phyloP scores from a whole-genome alignment of 176 grass and related monocot species.

The Thalia dealbata region DNA sequence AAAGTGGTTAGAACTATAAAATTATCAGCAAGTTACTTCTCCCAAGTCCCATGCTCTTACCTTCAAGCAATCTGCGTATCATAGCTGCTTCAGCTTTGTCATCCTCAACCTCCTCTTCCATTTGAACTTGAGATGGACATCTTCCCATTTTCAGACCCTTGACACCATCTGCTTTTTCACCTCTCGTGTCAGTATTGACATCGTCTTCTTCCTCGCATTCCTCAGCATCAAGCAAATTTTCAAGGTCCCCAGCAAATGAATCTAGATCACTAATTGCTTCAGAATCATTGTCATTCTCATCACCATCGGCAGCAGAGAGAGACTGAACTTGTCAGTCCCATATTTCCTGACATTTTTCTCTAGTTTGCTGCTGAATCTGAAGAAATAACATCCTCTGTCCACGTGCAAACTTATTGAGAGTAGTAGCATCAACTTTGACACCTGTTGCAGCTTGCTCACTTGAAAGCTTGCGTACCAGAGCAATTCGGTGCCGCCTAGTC shows the following conservation, averaged over 20 bases:
- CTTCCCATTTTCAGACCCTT: constrained; percentile 90
- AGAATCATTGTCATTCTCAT: constrained; percentile 73
- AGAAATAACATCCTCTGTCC: constrained; percentile 95
- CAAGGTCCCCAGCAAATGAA: constrained; percentile 96
- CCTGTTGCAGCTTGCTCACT: constrained; percentile 91
- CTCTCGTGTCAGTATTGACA: constrained; percentile 44
- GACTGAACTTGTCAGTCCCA: constrained; percentile 93
- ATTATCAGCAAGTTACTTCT: constrained; percentile 6
- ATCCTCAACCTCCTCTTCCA: constrained; percentile 84
- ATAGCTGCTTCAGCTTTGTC: constrained; percentile 61
- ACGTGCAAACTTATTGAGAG: constrained; percentile 91
- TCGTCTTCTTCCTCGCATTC: constrained; percentile 76
- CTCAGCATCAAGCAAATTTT: constrained; percentile 89
- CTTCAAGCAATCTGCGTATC: constrained; percentile 79
- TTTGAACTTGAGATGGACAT: constrained; percentile 42
- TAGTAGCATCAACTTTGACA: constrained; percentile 68
- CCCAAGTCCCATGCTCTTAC: constrained; percentile 27
- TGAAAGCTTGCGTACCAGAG: constrained; percentile 87
- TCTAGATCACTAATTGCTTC: constrained; percentile 83
- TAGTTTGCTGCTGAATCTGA: constrained; percentile 93
- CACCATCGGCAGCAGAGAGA: constrained; percentile 67
- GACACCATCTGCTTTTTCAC: constrained; percentile 44
- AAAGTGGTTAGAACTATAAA: constrained; percentile 16
- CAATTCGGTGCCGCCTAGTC: constrained; percentile 96
- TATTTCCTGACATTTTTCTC: constrained; percentile 98